Evolutionary conservation across 1,139 yeast species (phyloP).

Genomic region (Candida pseudoviswanathii): DNA sequence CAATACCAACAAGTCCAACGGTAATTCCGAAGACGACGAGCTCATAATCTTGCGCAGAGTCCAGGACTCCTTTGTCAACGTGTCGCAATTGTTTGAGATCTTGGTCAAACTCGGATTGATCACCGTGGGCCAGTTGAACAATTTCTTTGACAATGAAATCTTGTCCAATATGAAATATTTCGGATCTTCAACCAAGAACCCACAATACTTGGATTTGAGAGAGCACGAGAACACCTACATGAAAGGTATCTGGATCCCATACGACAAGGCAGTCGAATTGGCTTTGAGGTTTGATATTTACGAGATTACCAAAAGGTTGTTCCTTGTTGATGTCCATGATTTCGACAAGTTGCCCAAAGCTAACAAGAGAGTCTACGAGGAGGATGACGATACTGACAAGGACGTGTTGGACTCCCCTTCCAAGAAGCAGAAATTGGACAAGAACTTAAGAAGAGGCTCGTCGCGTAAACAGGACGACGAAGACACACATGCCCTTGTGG

Average conservation of each 20-base stretch:
- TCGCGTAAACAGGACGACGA: background rate
- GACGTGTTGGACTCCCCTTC: slow-evolving; percentile 33
- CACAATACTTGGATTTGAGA: slow-evolving; percentile 33
- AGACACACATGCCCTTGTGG: slow-evolving; percentile 5
- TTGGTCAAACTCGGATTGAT: slow-evolving; percentile 33
- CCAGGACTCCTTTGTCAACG: slow-evolving; percentile 46
- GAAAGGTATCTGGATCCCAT: slow-evolving; percentile 48
- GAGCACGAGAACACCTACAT: slow-evolving; percentile 27
- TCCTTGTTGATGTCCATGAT: slow-evolving; percentile 50
- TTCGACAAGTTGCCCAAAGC: slow-evolving; percentile 40
- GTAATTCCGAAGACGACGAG: slow-evolving; percentile 14
- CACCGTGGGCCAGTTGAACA: slow-evolving; percentile 27
- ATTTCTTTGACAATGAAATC: slow-evolving; percentile 38
- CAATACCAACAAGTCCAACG: slow-evolving; percentile 3
- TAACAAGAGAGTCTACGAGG: slow-evolving; percentile 19
- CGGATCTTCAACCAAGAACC: slow-evolving; percentile 21
- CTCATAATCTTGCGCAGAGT: slow-evolving; percentile 41
- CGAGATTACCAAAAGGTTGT: slow-evolving; percentile 40
- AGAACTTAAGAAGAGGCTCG: background rate
- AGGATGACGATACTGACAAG: slow-evolving; percentile 15
- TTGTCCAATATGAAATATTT: slow-evolving; percentile 33
- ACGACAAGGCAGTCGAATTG: slow-evolving; percentile 45
- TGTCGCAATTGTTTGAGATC: slow-evolving; percentile 41
- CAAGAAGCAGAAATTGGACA: slow-evolving; percentile 27
- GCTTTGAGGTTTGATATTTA: slow-evolving; percentile 47